Evolutionary conservation across 2,329 filamentous ascomycete species (phyloP).

Genomic region (Penicillium brevicompactum): DNA sequence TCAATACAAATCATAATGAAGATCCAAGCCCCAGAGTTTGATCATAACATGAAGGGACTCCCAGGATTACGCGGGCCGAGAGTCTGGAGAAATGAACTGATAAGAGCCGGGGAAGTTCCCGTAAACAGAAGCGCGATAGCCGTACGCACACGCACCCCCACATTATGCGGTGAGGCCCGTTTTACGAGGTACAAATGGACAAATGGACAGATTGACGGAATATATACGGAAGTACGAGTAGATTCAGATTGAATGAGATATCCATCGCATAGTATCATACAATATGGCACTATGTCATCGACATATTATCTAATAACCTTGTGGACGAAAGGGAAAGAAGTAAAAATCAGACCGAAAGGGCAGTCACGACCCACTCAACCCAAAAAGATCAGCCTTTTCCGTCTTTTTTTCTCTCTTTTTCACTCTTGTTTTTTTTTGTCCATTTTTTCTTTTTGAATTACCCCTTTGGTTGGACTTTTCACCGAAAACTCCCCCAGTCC

Average conservation of each 20-base stretch:
- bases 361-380: too few relatives aligned
- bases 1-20: not conserved
- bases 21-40: not conserved
- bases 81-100: conserved; percentile 5
- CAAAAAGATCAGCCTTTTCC: not conserved
- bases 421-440: conserved; percentile 18
- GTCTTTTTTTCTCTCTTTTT: conserved; percentile 11
- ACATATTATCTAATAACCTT: too few relatives aligned
- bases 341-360: too few relatives aligned
- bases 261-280: too few relatives aligned
- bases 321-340: too few relatives aligned
- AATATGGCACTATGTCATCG: too few relatives aligned
- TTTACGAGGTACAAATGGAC: too few relatives aligned
- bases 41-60: too few relatives aligned
- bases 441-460: not conserved
- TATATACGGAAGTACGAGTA: too few relatives aligned
- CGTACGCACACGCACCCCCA: conserved; percentile 27
- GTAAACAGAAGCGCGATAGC: conserved; percentile 25
- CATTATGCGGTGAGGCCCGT: not conserved
- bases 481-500: conserved; percentile 31
- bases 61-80: not conserved
- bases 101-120: not conserved
- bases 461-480: conserved; percentile 23
- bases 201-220: too few relatives aligned
- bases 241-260: too few relatives aligned